Conservation (phyloP, 371 early-diverging fungal genomes). For the Lichtheimia hyalospora region DNA sequence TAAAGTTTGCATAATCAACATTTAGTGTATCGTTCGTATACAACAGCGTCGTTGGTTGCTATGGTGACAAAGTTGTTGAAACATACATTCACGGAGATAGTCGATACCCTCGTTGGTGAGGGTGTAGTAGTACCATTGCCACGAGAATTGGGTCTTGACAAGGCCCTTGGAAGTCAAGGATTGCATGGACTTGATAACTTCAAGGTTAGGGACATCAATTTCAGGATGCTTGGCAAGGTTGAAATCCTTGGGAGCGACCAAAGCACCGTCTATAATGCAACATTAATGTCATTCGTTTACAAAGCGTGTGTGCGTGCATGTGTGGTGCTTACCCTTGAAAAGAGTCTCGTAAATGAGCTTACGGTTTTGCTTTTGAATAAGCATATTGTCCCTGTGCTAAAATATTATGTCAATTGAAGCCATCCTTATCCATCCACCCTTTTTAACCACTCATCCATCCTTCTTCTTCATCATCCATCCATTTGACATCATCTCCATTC, state of each 20-base stretch:
- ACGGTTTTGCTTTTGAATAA: constrained; percentile 95
- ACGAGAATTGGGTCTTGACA: constrained; percentile 97
- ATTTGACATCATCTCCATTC: too few species aligned
- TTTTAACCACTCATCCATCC: too few species aligned
- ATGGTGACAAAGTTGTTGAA: not conserved
- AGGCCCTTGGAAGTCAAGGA: constrained; percentile 94
- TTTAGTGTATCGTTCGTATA: too few species aligned
- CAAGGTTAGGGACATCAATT: constrained; percentile 95
- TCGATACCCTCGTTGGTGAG: constrained; percentile 97
- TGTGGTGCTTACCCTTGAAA: constrained; percentile 70
- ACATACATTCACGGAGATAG: constrained; percentile 89
- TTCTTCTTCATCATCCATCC: too few species aligned
- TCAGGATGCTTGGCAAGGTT: constrained; percentile 94
- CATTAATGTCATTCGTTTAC: not conserved
- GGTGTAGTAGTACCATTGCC: constrained; percentile 99
- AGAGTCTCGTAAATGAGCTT: constrained; percentile 93
- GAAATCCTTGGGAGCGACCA: constrained; percentile 98
- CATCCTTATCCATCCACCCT: too few species aligned
- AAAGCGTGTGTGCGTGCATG: not conserved
- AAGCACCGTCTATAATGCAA: constrained; percentile 85
- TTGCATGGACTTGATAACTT: constrained; percentile 99
- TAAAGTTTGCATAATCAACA: not conserved
- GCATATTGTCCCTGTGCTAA: constrained; percentile 60
- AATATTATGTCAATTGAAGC: too few species aligned
- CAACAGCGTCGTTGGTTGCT: too few species aligned